Conservation (phyloP, 1,139 yeast species). For the Sugiyamaella castrensis region DNA sequence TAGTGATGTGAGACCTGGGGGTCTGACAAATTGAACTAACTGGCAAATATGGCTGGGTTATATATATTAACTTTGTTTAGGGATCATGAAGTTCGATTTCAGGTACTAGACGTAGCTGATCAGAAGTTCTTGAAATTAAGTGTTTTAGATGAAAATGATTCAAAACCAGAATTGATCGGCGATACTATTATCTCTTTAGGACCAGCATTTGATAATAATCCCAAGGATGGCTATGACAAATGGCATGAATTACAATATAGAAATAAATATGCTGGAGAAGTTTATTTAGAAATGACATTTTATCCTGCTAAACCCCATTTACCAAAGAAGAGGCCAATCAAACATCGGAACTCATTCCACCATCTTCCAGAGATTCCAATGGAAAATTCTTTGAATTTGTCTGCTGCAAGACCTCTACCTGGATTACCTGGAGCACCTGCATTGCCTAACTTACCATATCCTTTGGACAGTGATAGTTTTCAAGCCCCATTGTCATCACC, state of each 20-base stretch:
- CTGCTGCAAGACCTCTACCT: no score
- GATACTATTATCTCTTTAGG: conserved; percentile 75
- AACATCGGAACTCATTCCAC: background rate
- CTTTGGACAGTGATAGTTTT: background rate
- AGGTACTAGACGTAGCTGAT: conserved; percentile 44
- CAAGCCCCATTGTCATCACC: no score
- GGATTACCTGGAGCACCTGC: background rate
- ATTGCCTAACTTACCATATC: conserved; percentile 4
- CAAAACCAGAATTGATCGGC: conserved; percentile 84
- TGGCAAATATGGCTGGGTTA: background rate
- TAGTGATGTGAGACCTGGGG: no score
- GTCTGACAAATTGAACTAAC: no score
- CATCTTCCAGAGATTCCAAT: no score
- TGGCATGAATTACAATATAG: conserved; percentile 75
- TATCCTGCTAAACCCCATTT: conserved; percentile 49
- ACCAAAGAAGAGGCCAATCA: conserved; percentile 25
- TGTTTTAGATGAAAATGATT: conserved; percentile 81
- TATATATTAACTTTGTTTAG: conserved; percentile 3
- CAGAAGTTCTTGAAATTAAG: conserved; percentile 62
- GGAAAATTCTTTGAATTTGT: no score
- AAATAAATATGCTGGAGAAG: conserved; percentile 81
- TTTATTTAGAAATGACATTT: conserved; percentile 88
- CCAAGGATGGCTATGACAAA: conserved; percentile 74
- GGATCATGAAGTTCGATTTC: conserved; percentile 72
- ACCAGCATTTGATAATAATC: conserved; percentile 57